phyloP scores from a whole-genome alignment of 1,284 basidiomycete genomes.

The Salmacisia buchloeana region DNA sequence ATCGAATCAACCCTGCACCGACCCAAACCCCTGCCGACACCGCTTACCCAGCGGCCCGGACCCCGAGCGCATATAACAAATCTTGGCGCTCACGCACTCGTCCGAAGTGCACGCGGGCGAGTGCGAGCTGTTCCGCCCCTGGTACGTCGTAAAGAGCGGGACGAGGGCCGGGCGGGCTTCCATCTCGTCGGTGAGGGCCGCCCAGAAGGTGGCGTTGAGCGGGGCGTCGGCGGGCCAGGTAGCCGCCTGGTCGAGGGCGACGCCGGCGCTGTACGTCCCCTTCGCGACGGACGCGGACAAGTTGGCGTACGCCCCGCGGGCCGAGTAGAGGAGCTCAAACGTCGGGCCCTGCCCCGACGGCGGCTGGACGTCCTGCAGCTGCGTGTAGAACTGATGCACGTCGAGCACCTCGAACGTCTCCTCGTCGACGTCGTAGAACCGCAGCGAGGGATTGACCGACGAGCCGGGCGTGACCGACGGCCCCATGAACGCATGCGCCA shows the following conservation, averaged over 20 bases:
- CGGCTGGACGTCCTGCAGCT: conserved; percentile 51
- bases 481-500: conserved; percentile 45
- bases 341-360: conserved; percentile 62
- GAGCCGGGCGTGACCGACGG: conserved; percentile 69
- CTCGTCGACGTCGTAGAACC: conserved; percentile 72
- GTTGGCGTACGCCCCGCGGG: conserved; percentile 62
- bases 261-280: conserved; percentile 12
- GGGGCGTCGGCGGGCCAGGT: conserved; percentile 64
- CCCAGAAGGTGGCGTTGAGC: conserved; percentile 78
- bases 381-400: conserved; percentile 44
- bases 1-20: conserved; percentile 56
- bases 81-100: conserved; percentile 63
- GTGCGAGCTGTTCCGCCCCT: conserved; percentile 63
- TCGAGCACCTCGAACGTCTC: conserved; percentile 50
- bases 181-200: conserved; percentile 70
- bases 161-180: conserved; percentile 60
- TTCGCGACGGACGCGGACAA: conserved; percentile 51
- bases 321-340: conserved; percentile 66
- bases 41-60: conserved; percentile 59
- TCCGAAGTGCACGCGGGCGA: conserved; percentile 59
- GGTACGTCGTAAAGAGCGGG: conserved; percentile 65
- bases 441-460: conserved; percentile 71
- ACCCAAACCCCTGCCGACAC: conserved; percentile 63
- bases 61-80: conserved; percentile 74
- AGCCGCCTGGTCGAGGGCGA: conserved; percentile 5